These are phyloP conservation scores for Chaetomiaceae sp. DNA, from an alignment of 2,329 filamentous ascomycete species.

Conservation along the genomic window DNA sequence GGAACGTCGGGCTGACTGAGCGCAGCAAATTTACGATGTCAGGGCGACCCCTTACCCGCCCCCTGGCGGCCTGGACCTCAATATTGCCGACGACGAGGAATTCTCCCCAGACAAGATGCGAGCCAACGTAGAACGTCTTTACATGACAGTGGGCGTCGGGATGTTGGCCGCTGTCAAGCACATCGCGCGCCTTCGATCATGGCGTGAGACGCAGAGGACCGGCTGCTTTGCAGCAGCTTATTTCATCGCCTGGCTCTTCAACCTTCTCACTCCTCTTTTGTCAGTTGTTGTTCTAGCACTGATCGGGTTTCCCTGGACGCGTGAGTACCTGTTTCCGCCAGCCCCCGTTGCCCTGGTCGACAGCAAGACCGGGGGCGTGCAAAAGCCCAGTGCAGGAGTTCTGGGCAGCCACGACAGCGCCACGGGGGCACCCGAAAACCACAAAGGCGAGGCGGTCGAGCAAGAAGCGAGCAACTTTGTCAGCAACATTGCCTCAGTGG, in stretches of 20 bases:
- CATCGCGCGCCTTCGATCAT: slow-evolving; percentile 69
- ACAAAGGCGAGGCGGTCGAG: slow-evolving; percentile 79
- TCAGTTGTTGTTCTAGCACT: slow-evolving; percentile 57
- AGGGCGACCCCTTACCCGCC: slow-evolving; percentile 57
- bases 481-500: slow-evolving; percentile 65
- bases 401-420: slow-evolving; percentile 71
- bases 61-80: slow-evolving; percentile 69
- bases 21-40: slow-evolving; percentile 56
- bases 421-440: slow-evolving; percentile 77
- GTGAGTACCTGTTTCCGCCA: slow-evolving; percentile 66
- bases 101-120: slow-evolving; percentile 81
- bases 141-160: slow-evolving; percentile 71
- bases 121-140: slow-evolving; percentile 71
- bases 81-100: slow-evolving; percentile 75
- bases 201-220: slow-evolving; percentile 68
- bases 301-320: slow-evolving; percentile 59
- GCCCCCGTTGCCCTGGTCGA: slow-evolving; percentile 71
- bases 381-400: slow-evolving; percentile 72
- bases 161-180: slow-evolving; percentile 67
- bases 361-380: slow-evolving; percentile 63
- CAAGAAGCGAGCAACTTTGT: slow-evolving; percentile 79
- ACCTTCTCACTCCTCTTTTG: slow-evolving; percentile 62
- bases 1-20: background rate
- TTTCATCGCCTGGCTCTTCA: slow-evolving; percentile 63
- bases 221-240: slow-evolving; percentile 54